Evolutionary conservation across 2,329 filamentous ascomycete species (phyloP), one percentile per base, ranked within the genome.

Genomic region (Fusarium proliferatum): DNA sequence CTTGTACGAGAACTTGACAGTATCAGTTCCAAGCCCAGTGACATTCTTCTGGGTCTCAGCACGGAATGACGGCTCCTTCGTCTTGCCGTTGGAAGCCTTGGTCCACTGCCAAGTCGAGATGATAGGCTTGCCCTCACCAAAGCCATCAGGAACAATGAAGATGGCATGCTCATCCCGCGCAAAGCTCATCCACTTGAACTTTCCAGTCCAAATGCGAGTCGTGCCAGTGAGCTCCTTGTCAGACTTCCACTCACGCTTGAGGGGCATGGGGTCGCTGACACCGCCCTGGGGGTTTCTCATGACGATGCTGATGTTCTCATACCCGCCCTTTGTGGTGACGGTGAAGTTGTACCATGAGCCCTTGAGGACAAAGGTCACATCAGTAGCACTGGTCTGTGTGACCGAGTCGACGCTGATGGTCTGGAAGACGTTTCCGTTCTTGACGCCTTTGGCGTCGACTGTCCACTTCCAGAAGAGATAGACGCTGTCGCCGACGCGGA

Each of bases 381-480:
- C 65, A 0, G 43, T 48, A 3, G 8, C 52, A 7, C 30, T 26
- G 4, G 52, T 68, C 43, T 75, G 63, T 3, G 49, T 51, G 5
- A 76, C 51, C 0, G 39, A 46, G 4, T 63, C 51, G 5, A 77
- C 49, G 2, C 51, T 39, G 8, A 74, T 34, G 16, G 57, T 76
- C 13, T 61, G 33, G 52, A 76, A 76, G 48, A 63, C 71, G 36
- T 75, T 76, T 6, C 12, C 6, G 28, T 76, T 76, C 67, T 73
- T 58, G 41, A 30, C 51, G 11, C 67, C 70, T 21, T 65, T 19
- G 1, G 62, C 28, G 13, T 69, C 70, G 1, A 28, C 49, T 0
- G 74, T 76, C 72, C 74, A 76, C 30, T 76, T 65, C 6, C 66
- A 73, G 45, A 76, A 76, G 11, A 76, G 42, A n/a, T 75, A 76